Base-by-base conservation (phyloP, 148 eudicot species). In the Vaccinium vitisidaea region DNA sequence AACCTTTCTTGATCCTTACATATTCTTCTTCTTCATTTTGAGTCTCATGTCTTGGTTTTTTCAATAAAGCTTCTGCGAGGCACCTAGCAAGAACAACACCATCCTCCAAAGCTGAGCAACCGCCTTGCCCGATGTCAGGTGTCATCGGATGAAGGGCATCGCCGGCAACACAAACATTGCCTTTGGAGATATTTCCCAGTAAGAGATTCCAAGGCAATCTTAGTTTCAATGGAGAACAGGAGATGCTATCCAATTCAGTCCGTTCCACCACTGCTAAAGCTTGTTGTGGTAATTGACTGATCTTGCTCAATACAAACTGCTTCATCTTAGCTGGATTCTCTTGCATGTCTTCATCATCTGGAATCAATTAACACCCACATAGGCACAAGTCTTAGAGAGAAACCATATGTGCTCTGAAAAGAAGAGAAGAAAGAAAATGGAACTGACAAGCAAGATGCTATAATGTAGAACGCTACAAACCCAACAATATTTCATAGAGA, bases 71-170 rank as follows among this genome's bases (percentile, higher is more conserved):
- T 59, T 90, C 87, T 0, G 48, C 88, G 11, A 92, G 79, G 84
- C 92, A 87, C 77, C 90, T 84, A 9, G 90, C 92, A 75, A 92
- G 88, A 63, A 90, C 85, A 2, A 90, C 84, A 50, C 88, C 32
- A 43, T 92, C 94, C 48, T 90, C 92, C 15, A 92, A 32, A 1
- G 91, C 84, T 21, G 91, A 89, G 69, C 94, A 89, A 11, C 90
- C 94, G 3, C 94, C 94, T 87, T 92, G 94, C 0, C 90, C 92
- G 30, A 92, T 49, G 74, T 92, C 94, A 0, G 91, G 94, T 65
- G 92, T 90, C 92, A 92, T 92, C 11, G 94, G 94, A 71, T 90
- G 94, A 79, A 91, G 88, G 14, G 91, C 94, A 78, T 92, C 93
- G 0, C 91, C 94, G 18, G 80, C 92, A 46, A 84, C 91, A 82